phyloP scores from a whole-genome alignment of 768 basidiomycete species.

The Panaeolus papilionaceus region DNA sequence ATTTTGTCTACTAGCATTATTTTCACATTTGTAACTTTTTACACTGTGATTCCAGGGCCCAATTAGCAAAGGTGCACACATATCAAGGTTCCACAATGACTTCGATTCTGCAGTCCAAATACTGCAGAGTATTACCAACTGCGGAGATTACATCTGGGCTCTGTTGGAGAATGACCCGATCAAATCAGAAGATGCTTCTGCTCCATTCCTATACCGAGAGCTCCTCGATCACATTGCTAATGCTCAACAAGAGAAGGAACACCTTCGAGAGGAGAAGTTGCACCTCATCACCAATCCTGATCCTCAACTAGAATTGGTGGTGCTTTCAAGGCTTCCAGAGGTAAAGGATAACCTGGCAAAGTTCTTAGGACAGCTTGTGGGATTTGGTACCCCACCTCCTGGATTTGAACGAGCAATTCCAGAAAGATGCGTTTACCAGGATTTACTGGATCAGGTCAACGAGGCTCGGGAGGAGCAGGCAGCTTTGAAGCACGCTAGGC shows the following conservation, averaged over 20 bases:
- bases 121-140: neutral
- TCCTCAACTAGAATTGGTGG: neutral
- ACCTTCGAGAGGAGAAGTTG: neutral
- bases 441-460: too few species aligned
- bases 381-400: neutral
- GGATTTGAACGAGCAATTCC: neutral
- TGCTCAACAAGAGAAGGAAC: neutral
- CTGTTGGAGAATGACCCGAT: neutral
- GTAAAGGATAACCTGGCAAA: neutral
- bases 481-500: too few species aligned
- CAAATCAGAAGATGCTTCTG: neutral
- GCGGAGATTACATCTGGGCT: too few species aligned
- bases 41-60: neutral
- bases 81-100: neutral
- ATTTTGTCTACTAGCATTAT: neutral
- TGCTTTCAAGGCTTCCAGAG: neutral
- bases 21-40: too few species aligned
- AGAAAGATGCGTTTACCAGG: neutral
- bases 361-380: neutral
- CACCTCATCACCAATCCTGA: neutral
- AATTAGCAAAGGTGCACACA: neutral
- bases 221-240: neutral
- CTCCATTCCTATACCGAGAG: neutral
- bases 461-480: too few species aligned
- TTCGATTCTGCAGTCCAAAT: neutral